A percentile compares a stretch with the other conserved stretches of the same genome.
phyloP scores from a whole-genome alignment of 129 eudicot genomes.

The Apium graveolens region DNA sequence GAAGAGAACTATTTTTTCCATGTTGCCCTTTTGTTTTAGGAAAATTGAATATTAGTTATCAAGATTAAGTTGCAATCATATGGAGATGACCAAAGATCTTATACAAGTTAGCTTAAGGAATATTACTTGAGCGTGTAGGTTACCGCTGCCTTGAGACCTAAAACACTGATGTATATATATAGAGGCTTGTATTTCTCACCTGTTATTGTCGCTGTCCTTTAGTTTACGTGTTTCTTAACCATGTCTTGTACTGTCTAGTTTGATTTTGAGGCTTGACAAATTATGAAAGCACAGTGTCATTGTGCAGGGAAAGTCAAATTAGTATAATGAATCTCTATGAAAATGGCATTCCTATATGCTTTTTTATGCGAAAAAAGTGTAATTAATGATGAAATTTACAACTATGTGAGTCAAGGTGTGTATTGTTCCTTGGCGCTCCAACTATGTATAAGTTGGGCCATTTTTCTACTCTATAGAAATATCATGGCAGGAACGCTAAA shows the following conservation, averaged over 20 bases:
- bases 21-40: neutral
- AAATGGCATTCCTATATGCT: neutral
- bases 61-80: neutral
- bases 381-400: neutral
- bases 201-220: neutral
- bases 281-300: neutral
- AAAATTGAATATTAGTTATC: neutral
- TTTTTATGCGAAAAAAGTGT: neutral
- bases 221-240: neutral
- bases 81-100: neutral
- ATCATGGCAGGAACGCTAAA: neutral
- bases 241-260: neutral
- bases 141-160: neutral
- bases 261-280: neutral
- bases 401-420: neutral
- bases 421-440: neutral
- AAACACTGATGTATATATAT: neutral
- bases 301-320: neutral
- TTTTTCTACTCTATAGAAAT: neutral
- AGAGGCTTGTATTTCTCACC: neutral
- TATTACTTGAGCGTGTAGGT: neutral
- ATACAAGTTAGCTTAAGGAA: neutral
- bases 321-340: neutral
- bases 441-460: neutral
- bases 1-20: neutral